Evolutionary conservation across 164 flowering plant genomes (phyloP).

Genomic region (Tetrastigma voinierianum): DNA sequence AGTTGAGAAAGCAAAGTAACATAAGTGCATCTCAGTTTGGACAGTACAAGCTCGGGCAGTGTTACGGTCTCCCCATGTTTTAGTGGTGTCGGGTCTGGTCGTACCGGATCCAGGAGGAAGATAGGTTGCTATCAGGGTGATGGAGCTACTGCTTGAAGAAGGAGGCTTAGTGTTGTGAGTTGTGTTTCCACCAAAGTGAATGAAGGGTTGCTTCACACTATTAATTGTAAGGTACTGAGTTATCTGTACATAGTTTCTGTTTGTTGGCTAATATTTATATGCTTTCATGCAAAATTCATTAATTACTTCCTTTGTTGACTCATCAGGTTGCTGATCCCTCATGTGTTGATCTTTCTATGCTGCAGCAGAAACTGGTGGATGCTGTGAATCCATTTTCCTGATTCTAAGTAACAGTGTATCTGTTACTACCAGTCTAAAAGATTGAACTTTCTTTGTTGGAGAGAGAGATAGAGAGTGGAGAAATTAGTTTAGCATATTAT

Average conservation of each 20-base stretch:
- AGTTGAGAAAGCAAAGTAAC: conserved; percentile 15
- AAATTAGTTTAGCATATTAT: too few relatives aligned
- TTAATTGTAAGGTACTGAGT: conserved; percentile 28
- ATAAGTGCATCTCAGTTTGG: background rate
- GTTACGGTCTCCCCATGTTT: conserved; percentile 16
- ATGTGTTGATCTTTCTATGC: background rate
- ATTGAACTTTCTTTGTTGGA: too few relatives aligned
- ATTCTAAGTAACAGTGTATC: too few relatives aligned
- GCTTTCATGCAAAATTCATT: background rate
- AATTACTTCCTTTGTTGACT: background rate
- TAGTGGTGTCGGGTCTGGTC: conserved; percentile 25
- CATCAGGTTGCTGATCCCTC: conserved; percentile 1
- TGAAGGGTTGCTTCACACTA: conserved; percentile 14
- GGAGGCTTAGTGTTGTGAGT: conserved; percentile 23
- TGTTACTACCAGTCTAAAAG: too few relatives aligned
- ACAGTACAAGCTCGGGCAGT: background rate
- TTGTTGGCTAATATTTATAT: too few relatives aligned
- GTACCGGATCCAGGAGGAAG: conserved; percentile 2
- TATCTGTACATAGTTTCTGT: background rate
- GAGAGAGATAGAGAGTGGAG: too few relatives aligned
- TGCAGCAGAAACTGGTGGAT: background rate
- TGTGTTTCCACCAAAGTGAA: conserved; percentile 25
- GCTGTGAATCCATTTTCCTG: background rate
- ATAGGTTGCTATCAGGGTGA: conserved; percentile 21
- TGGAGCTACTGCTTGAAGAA: conserved; percentile 22